These are phyloP conservation scores for Flueggea neowawraea DNA, from an alignment of 441 rosid genomes.

Conservation along the genomic window DNA sequence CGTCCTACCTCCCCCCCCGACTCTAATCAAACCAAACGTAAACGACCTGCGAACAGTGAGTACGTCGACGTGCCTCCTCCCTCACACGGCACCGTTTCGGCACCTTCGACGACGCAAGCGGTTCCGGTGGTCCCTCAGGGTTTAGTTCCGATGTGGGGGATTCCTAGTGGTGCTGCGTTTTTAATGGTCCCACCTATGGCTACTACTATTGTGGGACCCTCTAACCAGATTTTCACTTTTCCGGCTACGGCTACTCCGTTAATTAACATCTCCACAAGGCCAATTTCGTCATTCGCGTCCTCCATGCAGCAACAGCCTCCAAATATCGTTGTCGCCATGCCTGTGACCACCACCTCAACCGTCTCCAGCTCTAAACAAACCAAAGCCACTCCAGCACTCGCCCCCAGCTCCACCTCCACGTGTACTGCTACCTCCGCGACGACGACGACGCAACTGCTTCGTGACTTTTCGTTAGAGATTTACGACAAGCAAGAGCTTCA, in stretches of 20 bases:
- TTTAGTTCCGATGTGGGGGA: slow-evolving; percentile 55
- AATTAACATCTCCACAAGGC: slow-evolving; percentile 34
- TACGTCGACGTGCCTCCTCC: slow-evolving; percentile 35
- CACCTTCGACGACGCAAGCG: slow-evolving; percentile 23
- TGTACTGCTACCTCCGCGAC: too few relatives aligned
- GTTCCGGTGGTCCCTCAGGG: slow-evolving; percentile 31
- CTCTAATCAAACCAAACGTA: slow-evolving; percentile 38
- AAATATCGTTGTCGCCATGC: slow-evolving; percentile 16
- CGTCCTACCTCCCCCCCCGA: slow-evolving; percentile 19
- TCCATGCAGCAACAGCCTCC: slow-evolving; percentile 41
- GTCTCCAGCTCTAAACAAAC: too few relatives aligned
- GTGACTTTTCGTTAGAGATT: slow-evolving; percentile 64
- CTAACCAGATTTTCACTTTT: slow-evolving; percentile 40
- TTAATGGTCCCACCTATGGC: slow-evolving; percentile 34
- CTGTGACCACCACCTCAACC: slow-evolving; percentile 22
- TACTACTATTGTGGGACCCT: slow-evolving; percentile 13
- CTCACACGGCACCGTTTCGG: slow-evolving; percentile 21
- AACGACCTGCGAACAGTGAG: slow-evolving; percentile 51
- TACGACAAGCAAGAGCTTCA: slow-evolving; percentile 64
- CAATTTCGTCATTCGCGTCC: slow-evolving; percentile 39
- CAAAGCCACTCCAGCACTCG: too few relatives aligned
- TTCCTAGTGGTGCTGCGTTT: slow-evolving; percentile 51
- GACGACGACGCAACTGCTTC: slow-evolving; percentile 29
- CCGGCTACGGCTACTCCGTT: slow-evolving; percentile 42
- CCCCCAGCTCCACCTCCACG: too few relatives aligned